Conservation (phyloP, 192 early-diverging fungal species). For the Powellomyces hirtus region DNA sequence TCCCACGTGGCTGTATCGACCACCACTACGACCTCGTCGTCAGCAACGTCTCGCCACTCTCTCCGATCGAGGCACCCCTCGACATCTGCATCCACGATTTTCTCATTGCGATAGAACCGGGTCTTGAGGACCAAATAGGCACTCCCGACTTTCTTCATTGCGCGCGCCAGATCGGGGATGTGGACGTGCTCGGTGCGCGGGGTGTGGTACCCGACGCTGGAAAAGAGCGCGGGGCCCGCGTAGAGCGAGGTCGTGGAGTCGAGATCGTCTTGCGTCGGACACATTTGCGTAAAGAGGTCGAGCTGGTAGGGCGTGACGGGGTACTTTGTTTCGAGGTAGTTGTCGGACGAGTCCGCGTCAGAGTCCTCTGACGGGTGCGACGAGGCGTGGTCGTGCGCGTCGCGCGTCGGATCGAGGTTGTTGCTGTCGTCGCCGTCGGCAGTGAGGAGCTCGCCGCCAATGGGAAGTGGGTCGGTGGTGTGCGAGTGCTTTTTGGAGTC, state of each 20-base stretch:
- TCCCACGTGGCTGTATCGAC: slow-evolving; percentile 10
- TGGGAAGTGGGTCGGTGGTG: background rate
- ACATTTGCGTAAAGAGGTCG: slow-evolving; percentile 28
- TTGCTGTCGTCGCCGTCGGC: background rate
- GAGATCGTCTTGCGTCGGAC: slow-evolving; percentile 31
- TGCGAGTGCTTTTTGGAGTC: too few species aligned
- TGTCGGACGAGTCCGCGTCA: background rate
- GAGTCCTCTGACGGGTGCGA: background rate
- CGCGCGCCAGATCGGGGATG: slow-evolving; percentile 4
- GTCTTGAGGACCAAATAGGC: slow-evolving; percentile 42
- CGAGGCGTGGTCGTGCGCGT: background rate
- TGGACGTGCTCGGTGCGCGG: background rate
- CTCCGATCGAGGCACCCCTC: slow-evolving; percentile 37
- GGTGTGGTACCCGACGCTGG: slow-evolving; percentile 20
- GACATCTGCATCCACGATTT: slow-evolving; percentile 55
- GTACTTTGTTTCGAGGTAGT: slow-evolving; percentile 26
- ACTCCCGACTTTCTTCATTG: slow-evolving; percentile 31
- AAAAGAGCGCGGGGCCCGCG: slow-evolving; percentile 20
- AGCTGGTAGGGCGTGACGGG: slow-evolving; percentile 46
- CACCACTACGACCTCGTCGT: slow-evolving; percentile 16
- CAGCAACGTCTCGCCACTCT: slow-evolving; percentile 5
- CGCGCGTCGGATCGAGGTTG: background rate
- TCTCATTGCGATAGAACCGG: slow-evolving; percentile 44
- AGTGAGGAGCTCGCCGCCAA: background rate
- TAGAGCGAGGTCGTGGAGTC: slow-evolving; percentile 20